These are phyloP conservation scores for Tolypocladium ovalisporum DNA, from an alignment of 2,329 filamentous ascomycete species.

Conservation along the genomic window DNA sequence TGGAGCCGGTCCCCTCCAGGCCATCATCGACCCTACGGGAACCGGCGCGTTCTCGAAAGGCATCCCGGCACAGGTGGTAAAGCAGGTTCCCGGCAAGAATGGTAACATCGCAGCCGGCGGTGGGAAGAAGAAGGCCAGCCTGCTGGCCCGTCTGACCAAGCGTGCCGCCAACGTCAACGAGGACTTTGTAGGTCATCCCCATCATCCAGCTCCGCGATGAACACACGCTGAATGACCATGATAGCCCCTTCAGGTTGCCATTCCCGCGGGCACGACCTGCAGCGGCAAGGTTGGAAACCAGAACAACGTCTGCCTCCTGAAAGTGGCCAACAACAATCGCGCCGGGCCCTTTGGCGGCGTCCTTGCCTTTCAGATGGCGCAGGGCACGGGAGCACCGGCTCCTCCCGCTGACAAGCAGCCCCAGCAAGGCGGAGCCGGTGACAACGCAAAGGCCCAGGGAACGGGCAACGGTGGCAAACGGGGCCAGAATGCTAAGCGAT, in stretches of 20 bases:
- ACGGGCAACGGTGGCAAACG: background rate
- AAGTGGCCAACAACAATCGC: slow-evolving; percentile 28
- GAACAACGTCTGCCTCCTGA: slow-evolving; percentile 28
- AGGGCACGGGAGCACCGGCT: background rate
- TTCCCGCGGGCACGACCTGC: slow-evolving; percentile 28
- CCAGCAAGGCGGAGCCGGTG: background rate
- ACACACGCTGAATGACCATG: background rate
- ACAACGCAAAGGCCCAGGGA: background rate
- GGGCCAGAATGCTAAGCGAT: background rate
- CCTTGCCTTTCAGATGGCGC: slow-evolving; percentile 26
- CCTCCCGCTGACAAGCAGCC: background rate
- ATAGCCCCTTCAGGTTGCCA: slow-evolving; percentile 19
- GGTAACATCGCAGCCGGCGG: slow-evolving; percentile 19
- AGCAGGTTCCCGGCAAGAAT: slow-evolving; percentile 23
- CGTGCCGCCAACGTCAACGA: slow-evolving; percentile 19
- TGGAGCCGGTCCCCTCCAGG: slow-evolving; percentile 26
- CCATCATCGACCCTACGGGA: slow-evolving; percentile 25
- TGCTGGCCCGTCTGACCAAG: slow-evolving; percentile 8
- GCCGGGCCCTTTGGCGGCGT: slow-evolving; percentile 31
- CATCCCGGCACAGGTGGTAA: slow-evolving; percentile 13
- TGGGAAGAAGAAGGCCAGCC: background rate
- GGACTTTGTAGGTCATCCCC: slow-evolving; percentile 11
- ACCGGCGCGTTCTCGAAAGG: slow-evolving; percentile 21
- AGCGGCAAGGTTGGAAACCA: slow-evolving; percentile 20
- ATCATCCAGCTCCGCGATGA: background rate